These are phyloP conservation scores for Insectozyma bohioensis DNA, from an alignment of 1,139 yeast species.

Conservation along the genomic window DNA sequence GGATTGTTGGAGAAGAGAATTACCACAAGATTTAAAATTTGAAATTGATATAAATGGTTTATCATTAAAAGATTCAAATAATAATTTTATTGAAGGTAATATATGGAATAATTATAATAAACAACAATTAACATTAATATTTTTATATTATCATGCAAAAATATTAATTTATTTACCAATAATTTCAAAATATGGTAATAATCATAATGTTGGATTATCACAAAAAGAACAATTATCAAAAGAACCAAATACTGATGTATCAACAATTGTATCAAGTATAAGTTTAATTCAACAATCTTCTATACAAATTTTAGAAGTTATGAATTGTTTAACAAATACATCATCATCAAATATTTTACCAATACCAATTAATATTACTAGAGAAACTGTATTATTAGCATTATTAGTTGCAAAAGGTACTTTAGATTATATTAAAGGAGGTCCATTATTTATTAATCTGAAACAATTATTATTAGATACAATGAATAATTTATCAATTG, in stretches of 20 bases:
- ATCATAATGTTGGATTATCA: conserved; percentile 46
- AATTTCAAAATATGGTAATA: conserved; percentile 48
- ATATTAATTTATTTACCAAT: conserved; percentile 79
- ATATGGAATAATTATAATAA: conserved; percentile 36
- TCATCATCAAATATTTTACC: conserved; percentile 49
- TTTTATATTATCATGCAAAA: conserved; percentile 76
- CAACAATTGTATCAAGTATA: conserved; percentile 35
- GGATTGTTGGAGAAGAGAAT: conserved; percentile 76
- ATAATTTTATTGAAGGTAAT: conserved; percentile 17
- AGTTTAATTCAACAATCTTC: conserved; percentile 78
- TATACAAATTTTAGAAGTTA: conserved; percentile 60
- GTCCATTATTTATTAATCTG: conserved; percentile 72
- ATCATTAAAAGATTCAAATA: conserved; percentile 38
- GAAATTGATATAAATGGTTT: conserved; percentile 68
- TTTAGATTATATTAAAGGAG: conserved; percentile 80
- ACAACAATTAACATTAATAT: conserved; percentile 59
- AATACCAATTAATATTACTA: conserved; percentile 67
- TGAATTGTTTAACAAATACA: conserved; percentile 48
- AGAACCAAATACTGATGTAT: conserved; percentile 27
- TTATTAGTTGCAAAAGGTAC: conserved; percentile 76
- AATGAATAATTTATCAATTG: conserved; percentile 48
- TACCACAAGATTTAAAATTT: conserved; percentile 62
- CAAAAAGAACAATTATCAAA: conserved; percentile 35
- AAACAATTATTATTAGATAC: conserved; percentile 53
- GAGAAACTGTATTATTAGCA: conserved; percentile 67